phyloP scores from a whole-genome alignment of 2,329 filamentous ascomycete genomes.

The Ascochyta viciae-villosae region DNA sequence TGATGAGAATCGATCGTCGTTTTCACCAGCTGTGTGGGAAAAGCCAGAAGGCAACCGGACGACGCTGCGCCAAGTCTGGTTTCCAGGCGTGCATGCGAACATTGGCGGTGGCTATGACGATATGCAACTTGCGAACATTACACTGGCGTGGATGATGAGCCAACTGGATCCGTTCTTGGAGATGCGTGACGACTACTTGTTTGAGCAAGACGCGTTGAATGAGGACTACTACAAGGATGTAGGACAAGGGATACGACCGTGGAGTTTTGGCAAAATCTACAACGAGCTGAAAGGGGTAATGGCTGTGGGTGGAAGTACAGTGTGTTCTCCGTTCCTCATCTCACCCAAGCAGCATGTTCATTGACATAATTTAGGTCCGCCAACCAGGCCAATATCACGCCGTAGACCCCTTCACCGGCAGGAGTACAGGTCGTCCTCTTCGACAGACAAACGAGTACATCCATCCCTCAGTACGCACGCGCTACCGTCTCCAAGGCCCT shows the following conservation, averaged over 20 bases:
- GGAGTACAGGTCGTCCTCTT: constrained; percentile 53
- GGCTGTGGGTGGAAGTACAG: constrained; percentile 53
- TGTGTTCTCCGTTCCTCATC: constrained; percentile 21
- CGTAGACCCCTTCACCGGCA: constrained; percentile 54
- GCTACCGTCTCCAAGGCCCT: constrained; percentile 55
- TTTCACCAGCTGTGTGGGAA: constrained; percentile 62
- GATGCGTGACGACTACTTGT: constrained; percentile 56
- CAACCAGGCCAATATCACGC: constrained; percentile 58
- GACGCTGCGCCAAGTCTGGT: constrained; percentile 62
- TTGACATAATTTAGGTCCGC: constrained; percentile 39
- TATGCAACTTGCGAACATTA: constrained; percentile 58
- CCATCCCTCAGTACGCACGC: constrained; percentile 57
- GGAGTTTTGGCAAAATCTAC: constrained; percentile 57
- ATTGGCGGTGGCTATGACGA: constrained; percentile 58
- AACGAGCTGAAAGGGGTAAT: constrained; percentile 56
- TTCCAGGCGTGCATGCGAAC: constrained; percentile 62
- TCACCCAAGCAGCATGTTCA: background rate
- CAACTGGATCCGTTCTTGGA: constrained; percentile 58
- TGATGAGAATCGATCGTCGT: constrained; percentile 60
- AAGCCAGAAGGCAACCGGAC: constrained; percentile 55
- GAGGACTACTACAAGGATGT: constrained; percentile 54
- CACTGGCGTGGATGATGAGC: constrained; percentile 65
- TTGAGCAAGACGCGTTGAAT: constrained; percentile 56
- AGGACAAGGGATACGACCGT: constrained; percentile 53
- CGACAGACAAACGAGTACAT: constrained; percentile 61